A percentile compares a stretch with the other conserved stretches of the same genome.
These are phyloP conservation scores for Phytophthora cryptogea DNA, from an alignment of 352 stramenopile species.

Conservation along the genomic window DNA sequence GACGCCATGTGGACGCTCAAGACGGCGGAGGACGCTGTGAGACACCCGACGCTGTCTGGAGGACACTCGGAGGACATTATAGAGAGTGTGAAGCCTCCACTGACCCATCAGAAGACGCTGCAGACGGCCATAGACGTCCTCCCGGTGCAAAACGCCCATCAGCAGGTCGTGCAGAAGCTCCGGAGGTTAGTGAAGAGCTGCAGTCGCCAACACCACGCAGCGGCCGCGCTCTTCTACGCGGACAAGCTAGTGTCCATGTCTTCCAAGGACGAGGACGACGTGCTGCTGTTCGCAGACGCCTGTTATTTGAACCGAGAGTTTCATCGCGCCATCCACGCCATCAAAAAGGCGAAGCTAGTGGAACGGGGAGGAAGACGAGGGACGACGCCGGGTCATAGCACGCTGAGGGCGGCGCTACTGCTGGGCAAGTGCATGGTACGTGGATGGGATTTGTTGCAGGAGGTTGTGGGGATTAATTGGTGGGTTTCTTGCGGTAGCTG, in stretches of 20 bases:
- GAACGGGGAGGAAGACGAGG: slow-evolving; percentile 20
- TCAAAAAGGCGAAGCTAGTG: slow-evolving; percentile 58
- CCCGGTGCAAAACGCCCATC: neutral
- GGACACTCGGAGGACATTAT: slow-evolving; percentile 12
- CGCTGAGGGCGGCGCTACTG: slow-evolving; percentile 58
- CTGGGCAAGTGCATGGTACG: slow-evolving; percentile 75
- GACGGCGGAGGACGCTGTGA: slow-evolving; percentile 10
- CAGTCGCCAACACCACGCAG: slow-evolving; percentile 53
- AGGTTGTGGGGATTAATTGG: slow-evolving; percentile 2
- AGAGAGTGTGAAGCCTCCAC: neutral
- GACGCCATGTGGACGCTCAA: slow-evolving; percentile 16
- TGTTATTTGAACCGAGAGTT: slow-evolving; percentile 75
- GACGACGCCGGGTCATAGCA: slow-evolving; percentile 22
- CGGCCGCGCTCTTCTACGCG: slow-evolving; percentile 73
- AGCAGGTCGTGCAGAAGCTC: slow-evolving; percentile 35
- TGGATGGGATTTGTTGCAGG: slow-evolving; percentile 1
- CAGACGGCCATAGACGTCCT: neutral
- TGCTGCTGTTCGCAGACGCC: slow-evolving; percentile 78
- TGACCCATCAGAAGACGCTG: slow-evolving; percentile 1
- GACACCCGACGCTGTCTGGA: slow-evolving; percentile 5
- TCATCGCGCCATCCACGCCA: slow-evolving; percentile 75
- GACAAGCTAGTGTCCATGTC: slow-evolving; percentile 82
- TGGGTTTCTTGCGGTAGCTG: slow-evolving; percentile 34
- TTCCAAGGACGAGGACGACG: slow-evolving; percentile 43
- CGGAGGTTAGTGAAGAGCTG: slow-evolving; percentile 52